Evolutionary conservation across 306 rosid species (phyloP), one percentile per base, ranked within the genome.

Genomic region (Abrus pulchellus): DNA sequence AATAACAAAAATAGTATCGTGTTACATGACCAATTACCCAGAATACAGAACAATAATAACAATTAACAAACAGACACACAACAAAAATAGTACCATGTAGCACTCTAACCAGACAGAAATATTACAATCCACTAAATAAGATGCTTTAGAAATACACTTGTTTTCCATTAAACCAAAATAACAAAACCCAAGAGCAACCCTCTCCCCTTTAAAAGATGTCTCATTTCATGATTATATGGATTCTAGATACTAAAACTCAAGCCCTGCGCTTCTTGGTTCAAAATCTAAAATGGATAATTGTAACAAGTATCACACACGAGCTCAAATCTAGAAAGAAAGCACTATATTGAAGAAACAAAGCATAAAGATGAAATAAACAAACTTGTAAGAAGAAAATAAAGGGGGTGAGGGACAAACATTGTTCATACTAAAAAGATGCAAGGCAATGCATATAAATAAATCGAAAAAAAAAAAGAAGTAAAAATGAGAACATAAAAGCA

Each of bases 401-500:
- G 7, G 55, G 55, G 43, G 47, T n/a, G 5, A 11, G n/a, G 45
- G 65, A 48, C 53, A 53, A 66, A 63, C 43, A 59, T 4, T 36
- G 40, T 4, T 36, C 65, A 63, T 13, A 50, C 38, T 7, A 45
- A 72, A 54, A 6, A 10, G 55, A 14, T 59, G 11, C 40, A 36
- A 41, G 57, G 27, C 57, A 62, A 68, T 12, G 30, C 53, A 79
- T 27, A 44, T 66, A 72, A 53, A 43, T 34, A 34, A 34, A 34
- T 4, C 38, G 2, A 36, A 36, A 36, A 67, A 60, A 66, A 29
- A 61, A 33, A 33, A 68, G 27, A 9, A 72, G 36, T 52, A 44
- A 13, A 14, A 14, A 30, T 70, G 45, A 74, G 0, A 62, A 36
- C 40, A 43, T 41, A 77, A 41, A 5, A 76, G 76, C 96, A 72